Percentiles rank a stretch among this genome's conserved stretches.
phyloP scores from a whole-genome alignment of 441 rosid genomes.

The Bruguiera hainesii region DNA sequence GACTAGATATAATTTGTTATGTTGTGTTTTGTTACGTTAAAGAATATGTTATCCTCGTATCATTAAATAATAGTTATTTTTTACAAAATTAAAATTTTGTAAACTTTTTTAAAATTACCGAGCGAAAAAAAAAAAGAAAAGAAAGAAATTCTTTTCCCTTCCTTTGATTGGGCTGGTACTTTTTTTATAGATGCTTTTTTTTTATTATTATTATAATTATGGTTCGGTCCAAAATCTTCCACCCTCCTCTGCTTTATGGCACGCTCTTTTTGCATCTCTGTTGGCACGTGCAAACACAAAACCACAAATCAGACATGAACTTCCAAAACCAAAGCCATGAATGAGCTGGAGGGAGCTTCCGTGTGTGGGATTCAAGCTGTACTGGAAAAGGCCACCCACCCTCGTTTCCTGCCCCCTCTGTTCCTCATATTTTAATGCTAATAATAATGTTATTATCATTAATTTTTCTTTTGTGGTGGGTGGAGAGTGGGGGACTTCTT shows the following conservation, averaged over 20 bases:
- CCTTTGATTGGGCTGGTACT: too few relatives aligned
- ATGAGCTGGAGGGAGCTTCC: slow-evolving; percentile 58
- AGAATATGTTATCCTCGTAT: too few relatives aligned
- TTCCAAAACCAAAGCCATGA: slow-evolving; percentile 10
- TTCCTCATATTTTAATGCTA: background rate
- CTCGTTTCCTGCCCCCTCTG: background rate
- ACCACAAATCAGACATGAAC: background rate
- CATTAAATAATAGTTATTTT: too few relatives aligned
- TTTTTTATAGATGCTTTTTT: background rate
- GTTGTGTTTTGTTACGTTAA: too few relatives aligned
- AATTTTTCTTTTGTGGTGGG: too few relatives aligned
- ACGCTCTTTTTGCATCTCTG: slow-evolving; percentile 1
- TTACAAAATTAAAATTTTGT: too few relatives aligned
- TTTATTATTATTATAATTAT: background rate
- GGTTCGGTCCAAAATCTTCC: background rate
- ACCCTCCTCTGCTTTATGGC: background rate
- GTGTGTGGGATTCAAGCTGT: slow-evolving; percentile 53
- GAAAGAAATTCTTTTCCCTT: too few relatives aligned
- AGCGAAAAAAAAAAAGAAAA: background rate
- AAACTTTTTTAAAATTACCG: too few relatives aligned
- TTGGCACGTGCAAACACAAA: slow-evolving; percentile 31
- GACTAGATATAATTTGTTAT: too few relatives aligned
- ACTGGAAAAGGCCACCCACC: slow-evolving; percentile 19
- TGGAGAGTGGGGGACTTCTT: too few relatives aligned
- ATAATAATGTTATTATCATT: too few relatives aligned